Evolutionary conservation across 2,329 filamentous ascomycete species (phyloP).

Genomic region (Cladosporium sp.): DNA sequence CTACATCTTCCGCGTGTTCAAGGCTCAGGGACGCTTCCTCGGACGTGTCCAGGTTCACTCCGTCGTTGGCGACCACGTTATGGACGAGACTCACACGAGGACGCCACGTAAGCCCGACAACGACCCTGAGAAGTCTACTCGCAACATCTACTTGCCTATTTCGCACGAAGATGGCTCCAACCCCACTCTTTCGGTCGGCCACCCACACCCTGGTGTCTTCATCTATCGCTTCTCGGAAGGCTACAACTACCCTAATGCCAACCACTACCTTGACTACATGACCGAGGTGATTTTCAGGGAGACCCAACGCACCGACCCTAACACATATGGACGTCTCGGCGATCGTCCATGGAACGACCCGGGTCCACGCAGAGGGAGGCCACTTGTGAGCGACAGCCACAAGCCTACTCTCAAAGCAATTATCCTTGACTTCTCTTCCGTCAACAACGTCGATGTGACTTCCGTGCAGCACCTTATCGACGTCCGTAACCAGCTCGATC

Average conservation of each 20-base stretch:
- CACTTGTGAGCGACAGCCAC: constrained; percentile 46
- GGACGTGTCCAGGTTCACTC: constrained; percentile 83
- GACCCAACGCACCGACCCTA: constrained; percentile 74
- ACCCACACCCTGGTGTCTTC: constrained; percentile 87
- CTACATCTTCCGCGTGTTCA: constrained; percentile 79
- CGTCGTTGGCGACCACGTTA: constrained; percentile 72
- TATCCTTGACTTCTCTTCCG: constrained; percentile 88
- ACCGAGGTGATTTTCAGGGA: constrained; percentile 49
- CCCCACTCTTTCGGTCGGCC: constrained; percentile 74
- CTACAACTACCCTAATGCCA: constrained; percentile 94
- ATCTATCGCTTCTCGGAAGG: constrained; percentile 94
- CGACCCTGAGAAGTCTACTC: constrained; percentile 53
- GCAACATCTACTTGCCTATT: constrained; percentile 85
- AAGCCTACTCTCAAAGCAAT: constrained; percentile 79
- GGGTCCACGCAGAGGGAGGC: constrained; percentile 63
- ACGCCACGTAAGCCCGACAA: constrained; percentile 35
- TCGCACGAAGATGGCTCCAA: constrained; percentile 90
- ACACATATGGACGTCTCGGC: constrained; percentile 57
- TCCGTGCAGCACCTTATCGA: constrained; percentile 92
- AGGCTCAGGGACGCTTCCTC: constrained; percentile 79
- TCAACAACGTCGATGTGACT: constrained; percentile 92
- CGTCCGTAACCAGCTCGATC: constrained; percentile 88
- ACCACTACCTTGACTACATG: constrained; percentile 77
- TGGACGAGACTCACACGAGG: constrained; percentile 52
- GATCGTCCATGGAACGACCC: constrained; percentile 97